These are phyloP conservation scores for Tolypocladium tundrense DNA, from an alignment of 2,329 filamentous ascomycete genomes.

Conservation along the genomic window DNA sequence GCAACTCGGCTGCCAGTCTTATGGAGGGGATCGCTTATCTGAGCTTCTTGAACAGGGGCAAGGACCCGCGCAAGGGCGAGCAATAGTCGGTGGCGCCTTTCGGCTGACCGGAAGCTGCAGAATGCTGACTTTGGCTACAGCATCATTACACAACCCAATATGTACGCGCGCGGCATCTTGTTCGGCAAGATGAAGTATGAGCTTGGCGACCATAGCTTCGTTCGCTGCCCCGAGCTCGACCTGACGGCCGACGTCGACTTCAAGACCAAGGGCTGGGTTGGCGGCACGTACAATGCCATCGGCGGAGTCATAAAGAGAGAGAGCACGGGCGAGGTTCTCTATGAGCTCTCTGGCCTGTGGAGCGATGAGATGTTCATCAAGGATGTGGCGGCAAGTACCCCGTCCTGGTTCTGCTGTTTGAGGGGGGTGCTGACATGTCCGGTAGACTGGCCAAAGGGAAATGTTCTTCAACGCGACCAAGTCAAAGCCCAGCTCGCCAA, in stretches of 20 bases:
- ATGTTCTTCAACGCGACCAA: constrained; percentile 79
- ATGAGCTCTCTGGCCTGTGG: constrained; percentile 87
- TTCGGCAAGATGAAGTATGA: constrained; percentile 99
- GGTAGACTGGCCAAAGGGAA: constrained; percentile 76
- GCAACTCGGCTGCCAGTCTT: constrained; percentile 93
- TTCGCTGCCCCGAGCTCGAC: constrained; percentile 80
- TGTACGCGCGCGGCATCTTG: constrained; percentile 94
- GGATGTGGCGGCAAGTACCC: constrained; percentile 54
- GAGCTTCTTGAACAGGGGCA: constrained; percentile 67
- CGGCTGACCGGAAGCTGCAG: background rate
- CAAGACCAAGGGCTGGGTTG: constrained; percentile 96
- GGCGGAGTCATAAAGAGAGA: constrained; percentile 85
- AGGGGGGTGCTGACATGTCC: background rate
- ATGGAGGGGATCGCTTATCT: constrained; percentile 96
- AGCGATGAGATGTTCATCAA: constrained; percentile 92
- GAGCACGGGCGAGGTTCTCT: constrained; percentile 76
- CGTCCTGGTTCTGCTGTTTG: no score
- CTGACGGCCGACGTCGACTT: constrained; percentile 90
- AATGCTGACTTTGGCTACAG: constrained; percentile 31
- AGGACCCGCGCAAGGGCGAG: constrained; percentile 57
- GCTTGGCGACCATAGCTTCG: constrained; percentile 88
- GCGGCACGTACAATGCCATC: constrained; percentile 92
- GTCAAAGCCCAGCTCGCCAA: constrained; percentile 65
- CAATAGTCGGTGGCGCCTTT: constrained; percentile 59
- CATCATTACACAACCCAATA: constrained; percentile 93